Percentiles rank a stretch among this genome's conserved stretches.
Evolutionary conservation across 2,329 filamentous ascomycete genomes (phyloP).

Genomic region (Fusarium caatingaense): DNA sequence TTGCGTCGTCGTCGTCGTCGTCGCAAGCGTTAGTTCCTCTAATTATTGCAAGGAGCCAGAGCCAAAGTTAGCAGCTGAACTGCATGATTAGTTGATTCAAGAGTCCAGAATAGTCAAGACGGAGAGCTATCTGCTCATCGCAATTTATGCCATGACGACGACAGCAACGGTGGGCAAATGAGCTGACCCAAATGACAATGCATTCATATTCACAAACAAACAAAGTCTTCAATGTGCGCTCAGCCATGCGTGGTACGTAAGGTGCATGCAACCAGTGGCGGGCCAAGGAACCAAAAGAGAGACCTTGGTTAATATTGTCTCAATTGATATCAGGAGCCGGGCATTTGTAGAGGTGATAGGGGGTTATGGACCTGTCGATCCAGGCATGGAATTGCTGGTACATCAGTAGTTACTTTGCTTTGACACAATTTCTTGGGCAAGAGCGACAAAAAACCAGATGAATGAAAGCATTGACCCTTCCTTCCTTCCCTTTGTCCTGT

Average conservation of each 20-base stretch:
- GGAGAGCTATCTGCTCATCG: conserved; percentile 32
- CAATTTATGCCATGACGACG: conserved; percentile 41
- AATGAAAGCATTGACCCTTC: conserved; percentile 5
- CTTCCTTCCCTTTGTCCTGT: background rate
- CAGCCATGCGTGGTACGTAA: conserved; percentile 19
- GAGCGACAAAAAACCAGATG: background rate
- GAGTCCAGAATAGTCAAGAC: conserved; percentile 6
- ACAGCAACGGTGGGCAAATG: conserved; percentile 14
- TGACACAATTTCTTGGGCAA: background rate
- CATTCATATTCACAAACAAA: background rate
- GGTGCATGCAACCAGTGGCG: conserved; percentile 23
- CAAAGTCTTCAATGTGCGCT: conserved; percentile 1
- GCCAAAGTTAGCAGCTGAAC: background rate
- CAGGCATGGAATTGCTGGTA: conserved; percentile 22
- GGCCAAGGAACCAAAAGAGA: conserved; percentile 28
- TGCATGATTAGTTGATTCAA: conserved; percentile 10
- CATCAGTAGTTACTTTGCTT: background rate
- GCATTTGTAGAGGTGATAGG: conserved; percentile 4
- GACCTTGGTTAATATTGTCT: background rate
- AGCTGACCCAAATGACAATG: conserved; percentile 22
- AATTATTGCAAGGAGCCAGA: background rate
- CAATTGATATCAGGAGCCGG: background rate
- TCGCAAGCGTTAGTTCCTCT: conserved; percentile 6
- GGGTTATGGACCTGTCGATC: conserved; percentile 22
- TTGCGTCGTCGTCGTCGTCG: background rate